phyloP scores from a whole-genome alignment of 2,329 filamentous ascomycete genomes.

The Daldinia eschscholtzii region DNA sequence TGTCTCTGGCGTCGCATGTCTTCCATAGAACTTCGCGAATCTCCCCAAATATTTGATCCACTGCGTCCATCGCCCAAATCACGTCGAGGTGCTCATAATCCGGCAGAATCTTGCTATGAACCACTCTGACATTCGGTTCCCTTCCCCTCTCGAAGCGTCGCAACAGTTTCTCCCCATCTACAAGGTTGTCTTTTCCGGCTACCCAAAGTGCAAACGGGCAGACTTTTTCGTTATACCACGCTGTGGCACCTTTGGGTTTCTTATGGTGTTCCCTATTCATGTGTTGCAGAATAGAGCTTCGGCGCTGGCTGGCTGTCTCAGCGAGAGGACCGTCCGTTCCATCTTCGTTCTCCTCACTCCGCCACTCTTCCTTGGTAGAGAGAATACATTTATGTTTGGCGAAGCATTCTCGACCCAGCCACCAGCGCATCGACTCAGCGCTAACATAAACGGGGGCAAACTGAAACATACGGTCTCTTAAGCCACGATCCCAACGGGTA shows the following conservation, averaged over 20 bases:
- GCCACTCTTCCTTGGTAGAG: conserved; percentile 77
- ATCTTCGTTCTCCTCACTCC: conserved; percentile 72
- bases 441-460: conserved; percentile 93
- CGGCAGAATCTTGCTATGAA: conserved; percentile 85
- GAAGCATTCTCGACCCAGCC: conserved; percentile 90
- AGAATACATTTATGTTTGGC: conserved; percentile 85
- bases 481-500: conserved; percentile 81
- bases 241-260: conserved; percentile 64
- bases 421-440: conserved; percentile 94
- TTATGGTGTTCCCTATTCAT: conserved; percentile 53
- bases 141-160: conserved; percentile 79
- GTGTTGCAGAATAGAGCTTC: conserved; percentile 41
- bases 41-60: conserved; percentile 85
- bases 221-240: conserved; percentile 85
- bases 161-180: conserved; percentile 82
- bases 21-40: conserved; percentile 87
- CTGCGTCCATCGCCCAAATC: conserved; percentile 91
- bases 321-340: conserved; percentile 58
- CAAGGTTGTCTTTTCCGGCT: conserved; percentile 83
- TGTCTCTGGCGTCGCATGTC: conserved; percentile 69
- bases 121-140: conserved; percentile 84
- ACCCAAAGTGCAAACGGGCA: conserved; percentile 93
- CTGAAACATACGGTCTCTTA: conserved; percentile 88
- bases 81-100: conserved; percentile 96
- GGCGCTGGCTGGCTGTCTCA: conserved; percentile 48